Evolutionary conservation across 352 stramenopile species (phyloP), one percentile per base, ranked within the genome.

Genomic region (Pythium chondricola): DNA sequence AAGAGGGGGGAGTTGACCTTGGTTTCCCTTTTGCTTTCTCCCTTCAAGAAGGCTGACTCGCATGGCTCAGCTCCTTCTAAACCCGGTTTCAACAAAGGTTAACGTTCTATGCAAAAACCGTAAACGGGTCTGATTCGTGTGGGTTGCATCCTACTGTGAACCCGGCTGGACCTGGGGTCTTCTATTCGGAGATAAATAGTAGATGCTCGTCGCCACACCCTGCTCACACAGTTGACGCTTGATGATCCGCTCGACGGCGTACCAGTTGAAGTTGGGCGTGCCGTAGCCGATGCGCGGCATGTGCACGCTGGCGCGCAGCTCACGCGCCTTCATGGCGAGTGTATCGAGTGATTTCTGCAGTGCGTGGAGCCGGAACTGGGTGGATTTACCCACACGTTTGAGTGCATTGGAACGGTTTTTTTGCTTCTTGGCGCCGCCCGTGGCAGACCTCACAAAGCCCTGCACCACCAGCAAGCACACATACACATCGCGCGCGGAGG

Each of bases 231-330:
- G 52, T 27, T 79, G 68, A 6, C 78, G 73, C 43, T 78, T 73
- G 47, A 88, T 57, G 31, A 90, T 61, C 35, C 79, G 79, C 65
- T 88, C 79, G 26, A 88, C 79, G 9, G 75, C 74, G 56, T 90
- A 90, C 79, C 79, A 90, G 48, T 90, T 90, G 63, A 88, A 90
- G 35, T 69, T 59, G 2, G 79, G 74, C 16, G 79, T 88, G 37
- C 75, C 79, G 43, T 85, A 86, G 38, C 79, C 79, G 30, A 90
- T 87, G 35, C 79, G 75, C 22, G 79, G 79, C 52, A 90, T 71
- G 71, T 90, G 75, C 46, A 90, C 60, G 31, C 65, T 84, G 37
- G 75, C 79, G 10, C 56, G 22, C 24, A 84, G 46, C 18, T 54
- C 35, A 4, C 53, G 44, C 6, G 74, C 65, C 43, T 62, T 55